Percentiles rank a stretch among this genome's conserved stretches.
phyloP scores from a whole-genome alignment of 1,284 basidiomycete species.

The Mycena sp. region DNA sequence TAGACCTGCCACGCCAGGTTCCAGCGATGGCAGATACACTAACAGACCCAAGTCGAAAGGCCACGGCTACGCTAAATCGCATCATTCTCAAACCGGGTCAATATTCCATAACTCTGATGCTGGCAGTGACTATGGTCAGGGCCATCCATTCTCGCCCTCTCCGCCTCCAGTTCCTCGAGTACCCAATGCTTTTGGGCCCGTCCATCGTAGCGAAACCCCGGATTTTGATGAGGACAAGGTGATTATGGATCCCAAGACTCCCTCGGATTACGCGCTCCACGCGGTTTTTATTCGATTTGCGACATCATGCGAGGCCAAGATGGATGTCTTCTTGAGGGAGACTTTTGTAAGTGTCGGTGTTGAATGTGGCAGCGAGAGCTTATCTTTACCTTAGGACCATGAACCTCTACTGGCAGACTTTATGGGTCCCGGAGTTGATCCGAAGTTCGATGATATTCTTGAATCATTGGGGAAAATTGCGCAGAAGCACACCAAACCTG shows the following conservation, averaged over 20 bases:
- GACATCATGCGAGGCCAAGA: slow-evolving; percentile 79
- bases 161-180: slow-evolving; percentile 82
- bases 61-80: slow-evolving; percentile 69
- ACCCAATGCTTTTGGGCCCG: slow-evolving; percentile 63
- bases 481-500: slow-evolving; percentile 83
- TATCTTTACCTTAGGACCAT: slow-evolving; percentile 58
- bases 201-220: slow-evolving; percentile 59
- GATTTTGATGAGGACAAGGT: slow-evolving; percentile 74
- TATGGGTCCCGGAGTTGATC: slow-evolving; percentile 78
- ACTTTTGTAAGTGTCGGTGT: slow-evolving; percentile 61
- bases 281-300: slow-evolving; percentile 89
- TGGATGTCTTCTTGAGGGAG: slow-evolving; percentile 76
- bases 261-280: slow-evolving; percentile 87
- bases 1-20: slow-evolving; percentile 72
- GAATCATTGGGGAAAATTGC: slow-evolving; percentile 89
- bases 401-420: slow-evolving; percentile 73
- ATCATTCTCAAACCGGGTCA: slow-evolving; percentile 79
- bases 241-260: slow-evolving; percentile 76
- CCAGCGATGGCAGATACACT: slow-evolving; percentile 53
- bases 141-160: slow-evolving; percentile 54
- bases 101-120: slow-evolving; percentile 73
- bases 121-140: slow-evolving; percentile 72
- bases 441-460: slow-evolving; percentile 83
- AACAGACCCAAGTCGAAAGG: slow-evolving; percentile 57
- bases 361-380: not conserved